Conservation (phyloP, 2,329 filamentous ascomycete genomes). For the Calonectria pseudoturangicola region DNA sequence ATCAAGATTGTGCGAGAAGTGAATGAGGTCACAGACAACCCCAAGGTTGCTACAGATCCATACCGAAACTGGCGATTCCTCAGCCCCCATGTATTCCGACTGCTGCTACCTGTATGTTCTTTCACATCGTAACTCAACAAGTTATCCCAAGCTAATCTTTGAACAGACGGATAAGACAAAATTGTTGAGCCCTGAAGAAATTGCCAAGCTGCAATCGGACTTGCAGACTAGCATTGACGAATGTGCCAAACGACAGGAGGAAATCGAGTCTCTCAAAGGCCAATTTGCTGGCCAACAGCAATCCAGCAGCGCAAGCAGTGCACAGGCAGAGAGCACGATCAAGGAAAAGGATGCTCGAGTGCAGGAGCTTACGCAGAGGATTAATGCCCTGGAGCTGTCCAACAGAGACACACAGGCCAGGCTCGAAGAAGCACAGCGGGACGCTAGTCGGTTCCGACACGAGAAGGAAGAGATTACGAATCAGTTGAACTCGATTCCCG, state of each 20-base stretch:
- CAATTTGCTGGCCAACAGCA: not conserved
- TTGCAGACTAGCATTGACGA: not conserved
- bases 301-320: not conserved
- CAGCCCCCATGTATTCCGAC: constrained; percentile 19
- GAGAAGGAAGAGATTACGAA: not conserved
- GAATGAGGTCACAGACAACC: constrained; percentile 6
- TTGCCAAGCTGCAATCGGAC: constrained; percentile 14
- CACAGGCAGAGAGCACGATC: not conserved
- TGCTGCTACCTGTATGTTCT: constrained; percentile 6
- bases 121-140: not conserved
- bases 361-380: not conserved
- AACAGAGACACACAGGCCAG: not conserved
- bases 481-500: constrained; percentile 7
- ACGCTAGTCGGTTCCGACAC: not conserved
- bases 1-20: constrained; percentile 40
- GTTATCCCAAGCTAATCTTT: not conserved
- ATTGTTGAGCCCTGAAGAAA: constrained; percentile 10
- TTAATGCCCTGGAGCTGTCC: not conserved
- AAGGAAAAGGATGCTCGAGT: constrained; percentile 11
- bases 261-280: constrained; percentile 1
- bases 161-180: constrained; percentile 6
- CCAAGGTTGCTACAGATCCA: constrained; percentile 23
- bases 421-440: not conserved
- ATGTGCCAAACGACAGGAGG: not conserved
- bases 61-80: constrained; percentile 22